These are phyloP conservation scores for Stagonosporopsis rhizophila DNA, from an alignment of 2,329 filamentous ascomycete species.

Conservation along the genomic window DNA sequence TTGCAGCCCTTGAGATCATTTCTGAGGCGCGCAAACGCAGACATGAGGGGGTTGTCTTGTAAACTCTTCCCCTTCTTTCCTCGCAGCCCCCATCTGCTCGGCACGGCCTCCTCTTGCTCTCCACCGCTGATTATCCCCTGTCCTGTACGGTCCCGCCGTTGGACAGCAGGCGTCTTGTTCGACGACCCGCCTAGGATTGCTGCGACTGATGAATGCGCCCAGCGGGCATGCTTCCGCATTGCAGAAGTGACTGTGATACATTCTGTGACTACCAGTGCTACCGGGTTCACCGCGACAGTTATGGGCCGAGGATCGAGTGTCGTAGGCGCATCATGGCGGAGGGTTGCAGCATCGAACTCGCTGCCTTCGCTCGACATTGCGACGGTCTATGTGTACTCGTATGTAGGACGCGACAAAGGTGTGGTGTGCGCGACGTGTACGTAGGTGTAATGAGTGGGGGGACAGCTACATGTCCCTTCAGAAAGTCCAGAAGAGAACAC, in stretches of 20 bases:
- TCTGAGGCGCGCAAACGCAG: slow-evolving; percentile 88
- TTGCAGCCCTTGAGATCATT: slow-evolving; percentile 86
- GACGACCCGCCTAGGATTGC: slow-evolving; percentile 84
- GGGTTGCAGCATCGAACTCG: slow-evolving; percentile 32
- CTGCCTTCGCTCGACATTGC: slow-evolving; percentile 41
- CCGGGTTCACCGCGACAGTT: slow-evolving; percentile 85
- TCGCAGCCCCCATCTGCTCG: slow-evolving; percentile 89
- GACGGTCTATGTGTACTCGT: slow-evolving; percentile 8
- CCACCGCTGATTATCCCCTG: slow-evolving; percentile 45
- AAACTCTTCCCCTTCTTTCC: slow-evolving; percentile 97
- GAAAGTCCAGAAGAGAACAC: slow-evolving; percentile 29
- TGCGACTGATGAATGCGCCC: slow-evolving; percentile 93
- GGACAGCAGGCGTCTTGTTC: slow-evolving; percentile 52
- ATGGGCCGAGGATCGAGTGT: slow-evolving; percentile 51
- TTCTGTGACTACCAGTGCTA: slow-evolving; percentile 95
- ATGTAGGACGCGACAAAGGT: slow-evolving; percentile 19
- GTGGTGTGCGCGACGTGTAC: slow-evolving; percentile 27
- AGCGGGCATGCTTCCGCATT: slow-evolving; percentile 96
- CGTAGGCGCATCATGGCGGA: slow-evolving; percentile 32
- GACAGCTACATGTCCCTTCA: slow-evolving; percentile 39
- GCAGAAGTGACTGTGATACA: slow-evolving; percentile 98
- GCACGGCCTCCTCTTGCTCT: slow-evolving; percentile 64
- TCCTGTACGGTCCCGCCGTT: slow-evolving; percentile 45
- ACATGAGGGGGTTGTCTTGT: slow-evolving; percentile 96
- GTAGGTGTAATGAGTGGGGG: slow-evolving; percentile 33